These are phyloP conservation scores for Solanum acaule DNA, from an alignment of 257 asterid species.

Conservation along the genomic window DNA sequence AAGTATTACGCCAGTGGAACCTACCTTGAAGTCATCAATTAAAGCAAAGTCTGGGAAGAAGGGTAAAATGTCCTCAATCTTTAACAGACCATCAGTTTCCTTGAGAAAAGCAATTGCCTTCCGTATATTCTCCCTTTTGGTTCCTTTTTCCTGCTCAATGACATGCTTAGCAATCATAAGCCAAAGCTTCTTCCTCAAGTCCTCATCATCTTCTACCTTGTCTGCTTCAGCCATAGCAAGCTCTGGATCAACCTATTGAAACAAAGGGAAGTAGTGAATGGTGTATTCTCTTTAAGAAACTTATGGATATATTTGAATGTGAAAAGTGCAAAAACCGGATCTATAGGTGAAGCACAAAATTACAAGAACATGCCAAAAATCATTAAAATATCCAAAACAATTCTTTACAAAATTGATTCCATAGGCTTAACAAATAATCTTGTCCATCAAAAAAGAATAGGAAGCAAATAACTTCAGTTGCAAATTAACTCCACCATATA, in stretches of 20 bases:
- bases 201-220: slow-evolving; percentile 98
- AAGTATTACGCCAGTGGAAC: slow-evolving; percentile 1
- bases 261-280: not conserved
- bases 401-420: not conserved
- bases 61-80: slow-evolving; percentile 95
- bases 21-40: slow-evolving; percentile 94
- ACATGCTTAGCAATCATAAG: slow-evolving; percentile 98
- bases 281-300: not conserved
- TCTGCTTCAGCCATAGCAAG: slow-evolving; percentile 99
- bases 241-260: slow-evolving; percentile 81
- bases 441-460: not conserved
- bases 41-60: slow-evolving; percentile 93
- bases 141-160: slow-evolving; percentile 89
- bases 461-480: not conserved
- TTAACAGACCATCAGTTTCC: slow-evolving; percentile 93
- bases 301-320: not conserved
- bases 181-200: slow-evolving; percentile 93
- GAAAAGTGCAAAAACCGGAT: not conserved
- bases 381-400: not conserved
- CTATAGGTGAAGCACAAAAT: not conserved
- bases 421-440: not conserved
- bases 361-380: not conserved
- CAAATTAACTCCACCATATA: not conserved
- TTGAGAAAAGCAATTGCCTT: slow-evolving; percentile 97
- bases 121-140: slow-evolving; percentile 94